Conservation (phyloP, 176 grass and related monocot genomes). For the Oryza officinalis region DNA sequence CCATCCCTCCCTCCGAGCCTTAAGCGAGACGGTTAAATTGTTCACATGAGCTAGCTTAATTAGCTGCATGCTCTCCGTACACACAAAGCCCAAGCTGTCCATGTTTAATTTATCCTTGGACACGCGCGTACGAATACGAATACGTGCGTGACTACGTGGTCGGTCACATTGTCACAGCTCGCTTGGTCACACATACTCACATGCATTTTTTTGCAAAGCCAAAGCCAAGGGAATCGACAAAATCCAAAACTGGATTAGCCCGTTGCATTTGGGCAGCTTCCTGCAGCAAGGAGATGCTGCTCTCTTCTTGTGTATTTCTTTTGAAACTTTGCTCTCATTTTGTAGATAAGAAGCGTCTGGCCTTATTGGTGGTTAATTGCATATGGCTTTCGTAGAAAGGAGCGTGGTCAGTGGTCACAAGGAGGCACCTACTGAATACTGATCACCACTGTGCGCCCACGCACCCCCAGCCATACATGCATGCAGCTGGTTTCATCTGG, state of each 20-base stretch:
- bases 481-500: not conserved
- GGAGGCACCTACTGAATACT: not conserved
- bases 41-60: not conserved
- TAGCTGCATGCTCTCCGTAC: not conserved
- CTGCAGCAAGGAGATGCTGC: not conserved
- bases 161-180: not conserved
- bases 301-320: not conserved
- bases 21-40: not conserved
- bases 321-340: not conserved
- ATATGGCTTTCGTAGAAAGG: not conserved
- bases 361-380: not conserved
- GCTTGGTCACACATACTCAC: conserved; percentile 2
- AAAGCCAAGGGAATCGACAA: conserved; percentile 35
- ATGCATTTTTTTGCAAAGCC: not conserved
- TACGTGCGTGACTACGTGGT: conserved; percentile 14
- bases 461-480: not conserved
- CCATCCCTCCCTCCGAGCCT: not conserved
- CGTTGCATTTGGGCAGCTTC: conserved; percentile 28
- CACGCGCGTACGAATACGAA: not conserved
- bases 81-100: not conserved
- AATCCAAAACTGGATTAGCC: not conserved
- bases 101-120: conserved; percentile 8
- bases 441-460: not conserved
- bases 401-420: not conserved
- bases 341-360: not conserved